These are phyloP conservation scores for Carallia brachiata DNA, from an alignment of 345 rosid genomes.

Conservation along the genomic window DNA sequence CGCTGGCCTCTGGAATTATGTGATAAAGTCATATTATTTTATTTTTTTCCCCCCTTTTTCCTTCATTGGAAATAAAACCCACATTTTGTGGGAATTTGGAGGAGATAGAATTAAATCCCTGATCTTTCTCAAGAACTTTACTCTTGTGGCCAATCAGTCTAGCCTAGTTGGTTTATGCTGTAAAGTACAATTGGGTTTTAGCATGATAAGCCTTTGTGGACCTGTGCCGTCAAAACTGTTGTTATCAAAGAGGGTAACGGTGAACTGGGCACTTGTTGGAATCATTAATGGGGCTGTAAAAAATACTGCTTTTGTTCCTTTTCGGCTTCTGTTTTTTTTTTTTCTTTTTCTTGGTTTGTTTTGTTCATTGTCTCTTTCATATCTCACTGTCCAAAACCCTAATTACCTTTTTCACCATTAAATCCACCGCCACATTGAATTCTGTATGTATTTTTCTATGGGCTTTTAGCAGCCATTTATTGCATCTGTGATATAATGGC, in stretches of 20 bases:
- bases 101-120: no score
- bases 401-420: conserved; percentile 27
- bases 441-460: conserved; percentile 11
- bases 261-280: conserved; percentile 39
- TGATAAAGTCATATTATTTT: no score
- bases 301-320: conserved; percentile 24
- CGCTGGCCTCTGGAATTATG: no score
- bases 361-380: conserved; percentile 45
- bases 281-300: conserved; percentile 37
- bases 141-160: no score
- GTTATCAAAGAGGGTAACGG: conserved; percentile 36
- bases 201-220: conserved; percentile 39
- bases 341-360: conserved; percentile 23
- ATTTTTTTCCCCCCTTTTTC: no score
- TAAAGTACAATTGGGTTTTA: conserved; percentile 20
- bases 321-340: conserved; percentile 40
- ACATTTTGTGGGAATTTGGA: no score
- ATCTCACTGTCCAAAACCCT: conserved; percentile 42
- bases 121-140: no score
- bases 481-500: conserved; percentile 36
- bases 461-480: conserved; percentile 34
- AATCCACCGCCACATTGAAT: conserved; percentile 33
- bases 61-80: no score
- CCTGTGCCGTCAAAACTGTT: conserved; percentile 58
- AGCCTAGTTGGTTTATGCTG: conserved; percentile 9